Percentiles rank a stretch among this genome's conserved stretches.
Evolutionary conservation across 2,329 filamentous ascomycete genomes (phyloP).

Genomic region (Phoma sp.): DNA sequence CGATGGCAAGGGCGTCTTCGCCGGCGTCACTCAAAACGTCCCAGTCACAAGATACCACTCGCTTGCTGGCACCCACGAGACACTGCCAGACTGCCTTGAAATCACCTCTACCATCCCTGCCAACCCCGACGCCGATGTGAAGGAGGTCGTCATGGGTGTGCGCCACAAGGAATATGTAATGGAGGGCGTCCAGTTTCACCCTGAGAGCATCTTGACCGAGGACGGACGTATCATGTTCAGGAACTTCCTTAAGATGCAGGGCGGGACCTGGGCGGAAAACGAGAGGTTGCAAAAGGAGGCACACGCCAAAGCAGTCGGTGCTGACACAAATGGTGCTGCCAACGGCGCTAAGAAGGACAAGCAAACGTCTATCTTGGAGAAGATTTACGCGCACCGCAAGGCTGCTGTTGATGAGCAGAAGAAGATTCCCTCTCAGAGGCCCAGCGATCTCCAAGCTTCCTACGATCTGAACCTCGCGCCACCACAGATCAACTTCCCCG

Average conservation of each 20-base stretch:
- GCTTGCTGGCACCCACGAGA: conserved; percentile 87
- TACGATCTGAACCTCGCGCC: conserved; percentile 86
- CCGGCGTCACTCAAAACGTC: conserved; percentile 77
- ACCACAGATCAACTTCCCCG: conserved; percentile 79
- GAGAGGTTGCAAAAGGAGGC: conserved; percentile 57
- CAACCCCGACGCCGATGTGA: conserved; percentile 73
- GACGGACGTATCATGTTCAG: conserved; percentile 87
- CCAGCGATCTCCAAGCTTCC: conserved; percentile 81
- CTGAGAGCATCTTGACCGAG: conserved; percentile 93
- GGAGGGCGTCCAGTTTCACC: conserved; percentile 98
- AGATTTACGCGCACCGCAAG: conserved; percentile 85
- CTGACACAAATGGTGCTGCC: conserved; percentile 28
- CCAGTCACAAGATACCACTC: conserved; percentile 97
- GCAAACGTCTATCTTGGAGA: conserved; percentile 85
- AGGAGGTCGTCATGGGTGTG: conserved; percentile 94
- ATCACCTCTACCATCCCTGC: conserved; percentile 84
- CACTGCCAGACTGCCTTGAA: conserved; percentile 83
- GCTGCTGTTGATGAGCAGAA: conserved; percentile 81
- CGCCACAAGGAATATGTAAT: conserved; percentile 88
- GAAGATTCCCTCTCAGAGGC: conserved; percentile 81
- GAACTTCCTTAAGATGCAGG: conserved; percentile 88
- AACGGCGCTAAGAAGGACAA: conserved; percentile 55
- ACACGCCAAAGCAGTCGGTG: conserved; percentile 42
- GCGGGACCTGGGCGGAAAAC: conserved; percentile 91
- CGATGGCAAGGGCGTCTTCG: conserved; percentile 90